Base-by-base conservation (phyloP, 148 eudicot genomes). In the Arbutus unedo region DNA sequence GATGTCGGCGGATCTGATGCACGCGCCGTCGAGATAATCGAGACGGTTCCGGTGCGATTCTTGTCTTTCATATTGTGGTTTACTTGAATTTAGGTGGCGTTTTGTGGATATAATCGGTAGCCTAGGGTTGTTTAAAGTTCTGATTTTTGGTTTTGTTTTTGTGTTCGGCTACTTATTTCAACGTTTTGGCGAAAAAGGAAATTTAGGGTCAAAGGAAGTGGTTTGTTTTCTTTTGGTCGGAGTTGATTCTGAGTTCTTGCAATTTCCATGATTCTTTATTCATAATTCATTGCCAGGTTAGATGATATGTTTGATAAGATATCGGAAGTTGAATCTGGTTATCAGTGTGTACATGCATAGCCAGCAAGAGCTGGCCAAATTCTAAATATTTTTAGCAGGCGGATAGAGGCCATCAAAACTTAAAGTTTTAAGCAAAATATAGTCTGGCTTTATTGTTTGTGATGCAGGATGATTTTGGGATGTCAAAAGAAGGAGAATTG, bases 401-500 rank as follows among this genome's bases (percentile, higher is more conserved):
- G 21, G 77, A 78, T 57, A 56, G 45, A 19, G 67, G 44, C 14
- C 14, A 71, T 57, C 25, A 43, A 43, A 54, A 53, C 57, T 9
- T 53, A 38, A 54, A 81, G 53, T 4, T 7, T 15, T 18, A 8
- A 43, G 44, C 66, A 41, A 25, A 66, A 66, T 81, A 41, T 15
- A 55, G 41, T 71, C 31, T 71, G 38, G 15, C 50, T 53, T 81
- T 55, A 41, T 51, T 54, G 66, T 57, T 9, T 70, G 68, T 48
- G 48, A 72, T 82, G 84, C 89, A 94, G 99, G 91, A 89, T 81
- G 81, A 76, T 71, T 10, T 83, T 76, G 89, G 83, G 13, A 82
- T 82, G 43, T 85, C 92, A 41, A 91, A 87, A 87, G 90, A 89
- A 79, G 91, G 93, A 53, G 93, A 94, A 84, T 83, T 94, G 87